Percentiles rank a stretch among this genome's conserved stretches.
Evolutionary conservation across 2,329 filamentous ascomycete species (phyloP).

Genomic region (Truncatella angustata): DNA sequence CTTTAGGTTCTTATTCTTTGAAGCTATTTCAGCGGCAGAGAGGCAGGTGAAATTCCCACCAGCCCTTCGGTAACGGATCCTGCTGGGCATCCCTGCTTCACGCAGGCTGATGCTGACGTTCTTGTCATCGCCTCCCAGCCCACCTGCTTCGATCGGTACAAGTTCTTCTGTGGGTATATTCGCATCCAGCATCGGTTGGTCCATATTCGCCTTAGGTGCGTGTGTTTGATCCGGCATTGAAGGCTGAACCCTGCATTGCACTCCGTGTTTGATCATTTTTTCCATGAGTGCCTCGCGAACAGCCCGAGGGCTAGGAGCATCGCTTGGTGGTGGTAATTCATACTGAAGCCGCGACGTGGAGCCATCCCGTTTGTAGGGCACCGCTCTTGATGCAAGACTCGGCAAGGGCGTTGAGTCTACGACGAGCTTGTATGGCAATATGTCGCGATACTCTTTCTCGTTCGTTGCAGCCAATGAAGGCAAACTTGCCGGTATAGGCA

Average conservation of each 20-base stretch:
- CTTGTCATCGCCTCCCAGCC: too few species aligned
- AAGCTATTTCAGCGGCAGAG: constrained; percentile 24
- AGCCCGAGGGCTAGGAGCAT: constrained; percentile 18
- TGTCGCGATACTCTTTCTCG: neutral
- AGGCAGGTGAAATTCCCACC: constrained; percentile 24
- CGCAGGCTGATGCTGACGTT: constrained; percentile 18
- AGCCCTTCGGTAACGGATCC: constrained; percentile 23
- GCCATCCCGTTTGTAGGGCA: too few species aligned
- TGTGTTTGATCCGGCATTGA: too few species aligned
- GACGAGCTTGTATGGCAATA: neutral
- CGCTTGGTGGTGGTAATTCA: constrained; percentile 15
- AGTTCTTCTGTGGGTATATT: neutral
- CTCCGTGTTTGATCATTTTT: constrained; percentile 27
- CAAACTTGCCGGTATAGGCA: neutral
- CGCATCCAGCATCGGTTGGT: constrained; percentile 12
- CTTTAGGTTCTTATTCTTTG: constrained; percentile 26
- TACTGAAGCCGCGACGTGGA: constrained; percentile 6
- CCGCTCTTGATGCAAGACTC: too few species aligned
- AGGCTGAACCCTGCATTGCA: constrained; percentile 28
- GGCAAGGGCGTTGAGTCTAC: too few species aligned
- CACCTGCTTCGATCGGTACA: constrained; percentile 23
- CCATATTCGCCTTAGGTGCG: constrained; percentile 12
- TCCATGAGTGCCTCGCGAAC: constrained; percentile 19
- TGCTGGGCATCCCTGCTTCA: constrained; percentile 19
- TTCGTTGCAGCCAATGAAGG: neutral